Conservation (phyloP, 257 asterid genomes). For the Solanum commersonii region DNA sequence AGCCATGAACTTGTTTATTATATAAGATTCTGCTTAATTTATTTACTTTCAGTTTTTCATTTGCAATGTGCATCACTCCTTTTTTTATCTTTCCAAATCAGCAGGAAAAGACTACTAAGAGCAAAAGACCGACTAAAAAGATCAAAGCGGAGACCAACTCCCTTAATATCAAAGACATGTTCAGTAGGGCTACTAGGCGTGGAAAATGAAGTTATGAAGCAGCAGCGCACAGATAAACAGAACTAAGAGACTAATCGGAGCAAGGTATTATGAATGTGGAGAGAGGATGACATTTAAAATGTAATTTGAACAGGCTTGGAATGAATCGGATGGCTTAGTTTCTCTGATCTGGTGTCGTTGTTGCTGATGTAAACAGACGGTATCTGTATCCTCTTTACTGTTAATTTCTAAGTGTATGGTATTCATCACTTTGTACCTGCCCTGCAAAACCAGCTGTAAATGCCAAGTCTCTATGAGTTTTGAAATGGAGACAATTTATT, state of each 20-base stretch:
- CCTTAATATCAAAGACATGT: constrained; percentile 86
- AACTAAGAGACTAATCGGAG: neutral
- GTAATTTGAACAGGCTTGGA: neutral
- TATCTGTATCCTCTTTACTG: neutral
- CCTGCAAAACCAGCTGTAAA: neutral
- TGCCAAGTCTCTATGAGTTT: neutral
- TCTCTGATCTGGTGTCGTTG: neutral
- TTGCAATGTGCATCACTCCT: neutral
- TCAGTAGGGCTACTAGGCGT: constrained; percentile 63
- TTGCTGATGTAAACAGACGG: neutral
- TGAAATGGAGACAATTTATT: neutral
- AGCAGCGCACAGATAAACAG: neutral
- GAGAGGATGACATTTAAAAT: neutral
- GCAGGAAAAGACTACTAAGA: constrained; percentile 38
- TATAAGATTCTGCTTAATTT: neutral
- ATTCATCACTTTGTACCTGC: neutral
- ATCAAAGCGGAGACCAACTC: constrained; percentile 71
- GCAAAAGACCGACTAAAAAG: constrained; percentile 55
- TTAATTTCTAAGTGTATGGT: neutral
- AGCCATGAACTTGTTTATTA: neutral
- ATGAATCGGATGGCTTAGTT: neutral
- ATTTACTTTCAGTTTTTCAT: neutral
- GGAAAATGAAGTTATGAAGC: constrained; percentile 19
- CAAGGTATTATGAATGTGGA: neutral
- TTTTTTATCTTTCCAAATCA: neutral